A percentile compares a stretch with the other conserved stretches of the same genome.
phyloP scores from a whole-genome alignment of 208 protist genomes.

The Acanthamoeba pearcei region DNA sequence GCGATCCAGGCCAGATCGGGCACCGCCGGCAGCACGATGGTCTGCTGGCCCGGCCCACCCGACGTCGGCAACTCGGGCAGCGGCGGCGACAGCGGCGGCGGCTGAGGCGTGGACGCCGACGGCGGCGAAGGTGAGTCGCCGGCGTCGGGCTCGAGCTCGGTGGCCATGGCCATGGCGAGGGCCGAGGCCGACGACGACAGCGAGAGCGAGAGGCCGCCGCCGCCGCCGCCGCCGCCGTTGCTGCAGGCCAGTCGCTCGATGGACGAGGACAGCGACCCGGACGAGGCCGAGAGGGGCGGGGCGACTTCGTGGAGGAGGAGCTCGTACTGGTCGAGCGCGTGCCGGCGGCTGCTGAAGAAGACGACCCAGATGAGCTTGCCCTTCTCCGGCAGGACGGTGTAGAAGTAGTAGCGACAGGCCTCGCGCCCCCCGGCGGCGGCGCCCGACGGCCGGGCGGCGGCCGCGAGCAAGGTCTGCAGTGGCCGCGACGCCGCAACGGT shows the following conservation, averaged over 20 bases:
- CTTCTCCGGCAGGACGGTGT: constrained; percentile 35
- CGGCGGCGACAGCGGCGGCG: not conserved
- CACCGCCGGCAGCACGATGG: not conserved
- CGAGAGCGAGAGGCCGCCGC: too few relatives aligned
- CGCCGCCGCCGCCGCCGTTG: too few relatives aligned
- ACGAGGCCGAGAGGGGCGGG: not conserved
- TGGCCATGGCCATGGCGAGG: not conserved
- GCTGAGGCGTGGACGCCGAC: not conserved
- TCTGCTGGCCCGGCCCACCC: not conserved
- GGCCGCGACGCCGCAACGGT: too few relatives aligned
- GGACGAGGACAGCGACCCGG: not conserved
- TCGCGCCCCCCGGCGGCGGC: not conserved
- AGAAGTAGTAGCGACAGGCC: not conserved
- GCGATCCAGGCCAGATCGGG: constrained; percentile 11
- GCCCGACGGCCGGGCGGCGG: too few relatives aligned
- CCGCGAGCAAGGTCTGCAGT: too few relatives aligned
- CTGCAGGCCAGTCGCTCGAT: not conserved
- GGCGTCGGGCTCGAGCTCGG: not conserved
- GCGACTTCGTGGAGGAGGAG: not conserved
- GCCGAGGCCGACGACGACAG: too few relatives aligned
- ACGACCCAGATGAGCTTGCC: constrained; percentile 38
- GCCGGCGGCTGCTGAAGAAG: not conserved
- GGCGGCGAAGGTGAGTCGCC: too few relatives aligned
- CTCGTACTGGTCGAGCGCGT: not conserved
- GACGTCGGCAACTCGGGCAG: not conserved